phyloP scores from a whole-genome alignment of 2,329 filamentous ascomycete genomes.

The Fusarium verrucosum region DNA sequence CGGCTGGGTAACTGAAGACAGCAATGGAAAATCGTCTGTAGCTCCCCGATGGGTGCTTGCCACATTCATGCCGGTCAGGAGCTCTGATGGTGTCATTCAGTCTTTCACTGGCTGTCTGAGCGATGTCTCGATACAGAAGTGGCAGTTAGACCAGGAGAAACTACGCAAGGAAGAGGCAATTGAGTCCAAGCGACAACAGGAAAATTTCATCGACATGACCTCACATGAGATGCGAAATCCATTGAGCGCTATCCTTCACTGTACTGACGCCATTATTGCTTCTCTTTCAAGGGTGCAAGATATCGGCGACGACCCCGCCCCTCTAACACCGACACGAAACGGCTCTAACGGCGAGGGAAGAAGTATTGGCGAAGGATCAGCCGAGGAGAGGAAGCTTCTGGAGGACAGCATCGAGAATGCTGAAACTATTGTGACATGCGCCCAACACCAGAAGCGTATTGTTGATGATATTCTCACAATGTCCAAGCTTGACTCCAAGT shows the following conservation, averaged over 20 bases:
- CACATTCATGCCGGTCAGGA: conserved; percentile 61
- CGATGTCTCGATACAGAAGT: conserved; percentile 61
- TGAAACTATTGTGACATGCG: conserved; percentile 80
- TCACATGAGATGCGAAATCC: conserved; percentile 80
- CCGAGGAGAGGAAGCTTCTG: conserved; percentile 57
- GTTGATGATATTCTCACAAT: conserved; percentile 79
- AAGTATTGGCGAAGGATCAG: conserved; percentile 35
- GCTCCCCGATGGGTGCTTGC: conserved; percentile 60
- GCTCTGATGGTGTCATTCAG: conserved; percentile 57
- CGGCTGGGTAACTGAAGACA: conserved; percentile 58
- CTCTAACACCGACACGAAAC: conserved; percentile 38
- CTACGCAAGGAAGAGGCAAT: conserved; percentile 64
- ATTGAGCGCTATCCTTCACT: conserved; percentile 76
- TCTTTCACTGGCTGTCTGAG: conserved; percentile 59
- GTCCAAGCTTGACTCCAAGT: conserved; percentile 79
- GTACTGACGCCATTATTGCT: conserved; percentile 73
- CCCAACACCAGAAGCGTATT: conserved; percentile 81
- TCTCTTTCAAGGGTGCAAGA: conserved; percentile 58
- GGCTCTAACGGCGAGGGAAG: conserved; percentile 10
- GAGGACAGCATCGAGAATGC: conserved; percentile 74
- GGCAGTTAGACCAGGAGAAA: conserved; percentile 61
- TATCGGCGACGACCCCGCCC: conserved; percentile 44
- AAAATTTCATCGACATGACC: conserved; percentile 83
- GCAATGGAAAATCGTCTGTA: conserved; percentile 53
- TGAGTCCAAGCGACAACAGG: conserved; percentile 73